These are phyloP conservation scores for Tolypocladium cylindrosporum DNA, from an alignment of 2,329 filamentous ascomycete genomes.

Conservation along the genomic window DNA sequence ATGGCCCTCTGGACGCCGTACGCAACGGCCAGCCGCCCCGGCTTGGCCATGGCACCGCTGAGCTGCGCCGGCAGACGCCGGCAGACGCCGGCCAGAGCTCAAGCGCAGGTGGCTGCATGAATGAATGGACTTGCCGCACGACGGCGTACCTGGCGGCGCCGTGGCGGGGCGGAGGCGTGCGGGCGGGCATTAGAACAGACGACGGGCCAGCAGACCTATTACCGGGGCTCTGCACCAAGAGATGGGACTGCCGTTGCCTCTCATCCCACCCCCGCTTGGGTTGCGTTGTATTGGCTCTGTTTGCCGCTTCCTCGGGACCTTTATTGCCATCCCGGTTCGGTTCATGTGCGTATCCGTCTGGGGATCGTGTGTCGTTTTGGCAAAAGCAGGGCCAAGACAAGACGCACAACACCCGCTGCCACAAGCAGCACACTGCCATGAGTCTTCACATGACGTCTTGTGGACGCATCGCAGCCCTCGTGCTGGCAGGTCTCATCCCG, in stretches of 20 bases:
- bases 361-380: not conserved
- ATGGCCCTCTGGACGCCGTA: not conserved
- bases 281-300: not conserved
- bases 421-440: not conserved
- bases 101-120: not conserved
- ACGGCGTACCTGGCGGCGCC: not conserved
- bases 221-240: not conserved
- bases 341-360: not conserved
- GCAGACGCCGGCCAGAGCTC: not conserved
- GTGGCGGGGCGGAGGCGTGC: not conserved
- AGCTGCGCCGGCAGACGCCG: not conserved
- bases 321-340: not conserved
- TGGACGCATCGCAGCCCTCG: not conserved
- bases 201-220: not conserved
- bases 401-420: not conserved
- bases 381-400: not conserved
- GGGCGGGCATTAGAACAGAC: not conserved
- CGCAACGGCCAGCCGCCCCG: not conserved
- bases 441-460: not conserved
- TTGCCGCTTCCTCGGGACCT: too few species aligned
- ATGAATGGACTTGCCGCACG: not conserved
- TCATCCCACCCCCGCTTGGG: too few species aligned
- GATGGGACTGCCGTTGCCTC: not conserved
- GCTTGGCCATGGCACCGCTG: not conserved
- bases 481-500: not conserved